Conservation (phyloP, 1,139 yeast species). For the Debaryomyces subglobosus region DNA sequence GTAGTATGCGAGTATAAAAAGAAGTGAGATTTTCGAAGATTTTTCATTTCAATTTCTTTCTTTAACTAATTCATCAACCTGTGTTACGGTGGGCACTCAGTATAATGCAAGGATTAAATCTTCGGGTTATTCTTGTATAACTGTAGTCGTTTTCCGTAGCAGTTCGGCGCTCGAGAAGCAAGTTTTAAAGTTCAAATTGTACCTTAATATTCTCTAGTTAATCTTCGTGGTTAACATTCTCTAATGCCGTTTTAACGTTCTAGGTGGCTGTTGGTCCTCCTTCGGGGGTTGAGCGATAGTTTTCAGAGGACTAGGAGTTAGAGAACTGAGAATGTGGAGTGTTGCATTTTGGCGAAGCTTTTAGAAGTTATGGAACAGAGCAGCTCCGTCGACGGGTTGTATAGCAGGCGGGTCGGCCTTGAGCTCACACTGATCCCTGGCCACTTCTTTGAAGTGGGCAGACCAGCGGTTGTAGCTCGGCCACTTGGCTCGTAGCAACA, state of each 20-base stretch:
- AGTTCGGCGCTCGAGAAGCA: slow-evolving; percentile 75
- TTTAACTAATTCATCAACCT: slow-evolving; percentile 42
- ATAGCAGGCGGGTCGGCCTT: slow-evolving; percentile 63
- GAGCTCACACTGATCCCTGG: slow-evolving; percentile 54
- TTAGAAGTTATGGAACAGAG: slow-evolving; percentile 61
- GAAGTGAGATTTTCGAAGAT: slow-evolving; percentile 7
- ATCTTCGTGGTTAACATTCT: slow-evolving; percentile 21
- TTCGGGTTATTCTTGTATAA: slow-evolving; percentile 31
- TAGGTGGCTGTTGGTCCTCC: slow-evolving; percentile 46
- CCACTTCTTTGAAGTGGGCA: slow-evolving; percentile 18
- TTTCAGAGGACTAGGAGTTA: slow-evolving; percentile 25
- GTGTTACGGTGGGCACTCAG: slow-evolving; percentile 54
- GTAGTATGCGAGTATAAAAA: slow-evolving; percentile 10
- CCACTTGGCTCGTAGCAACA: slow-evolving; percentile 63
- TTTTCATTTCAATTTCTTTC: slow-evolving; percentile 18
- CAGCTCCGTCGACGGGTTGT: slow-evolving; percentile 88
- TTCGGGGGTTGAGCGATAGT: slow-evolving; percentile 58
- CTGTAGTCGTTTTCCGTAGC: slow-evolving; percentile 50
- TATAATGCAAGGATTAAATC: slow-evolving; percentile 27
- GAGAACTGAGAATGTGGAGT: slow-evolving; percentile 19
- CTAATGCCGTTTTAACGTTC: slow-evolving; percentile 31
- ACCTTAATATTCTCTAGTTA: slow-evolving; percentile 21
- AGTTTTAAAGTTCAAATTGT: slow-evolving; percentile 34
- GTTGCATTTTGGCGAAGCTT: slow-evolving; percentile 19
- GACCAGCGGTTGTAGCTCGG: slow-evolving; percentile 53